Conservation (phyloP, 768 basidiomycete species). For the Hygrophorus pudorinus region DNA sequence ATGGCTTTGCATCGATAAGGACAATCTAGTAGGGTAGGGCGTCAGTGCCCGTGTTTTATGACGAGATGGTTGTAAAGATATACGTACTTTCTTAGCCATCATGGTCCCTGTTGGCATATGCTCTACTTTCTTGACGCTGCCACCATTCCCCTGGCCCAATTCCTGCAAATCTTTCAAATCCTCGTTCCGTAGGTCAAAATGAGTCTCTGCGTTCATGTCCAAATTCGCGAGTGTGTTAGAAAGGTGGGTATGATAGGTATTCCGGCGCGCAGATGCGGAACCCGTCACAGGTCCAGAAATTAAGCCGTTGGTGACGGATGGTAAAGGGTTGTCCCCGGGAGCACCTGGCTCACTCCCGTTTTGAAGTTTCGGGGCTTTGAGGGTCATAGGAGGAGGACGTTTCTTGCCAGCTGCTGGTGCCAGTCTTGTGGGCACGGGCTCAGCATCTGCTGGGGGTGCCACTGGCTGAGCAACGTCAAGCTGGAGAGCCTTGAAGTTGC, state of each 20-base stretch:
- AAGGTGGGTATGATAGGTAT: conserved; percentile 70
- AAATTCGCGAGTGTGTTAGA: conserved; percentile 79
- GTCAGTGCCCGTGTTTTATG: background rate
- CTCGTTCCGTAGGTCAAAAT: conserved; percentile 74
- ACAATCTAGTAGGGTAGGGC: conserved; percentile 55
- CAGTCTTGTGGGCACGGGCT: conserved; percentile 37
- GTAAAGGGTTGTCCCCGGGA: conserved; percentile 21
- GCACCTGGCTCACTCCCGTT: conserved; percentile 27
- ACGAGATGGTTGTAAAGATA: background rate
- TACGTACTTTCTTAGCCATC: conserved; percentile 95
- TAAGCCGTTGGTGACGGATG: conserved; percentile 36
- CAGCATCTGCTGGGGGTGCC: conserved; percentile 25
- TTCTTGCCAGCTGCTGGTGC: conserved; percentile 49
- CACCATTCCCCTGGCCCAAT: conserved; percentile 93
- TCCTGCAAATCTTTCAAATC: conserved; percentile 88
- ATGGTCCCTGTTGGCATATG: conserved; percentile 84
- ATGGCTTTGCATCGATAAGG: conserved; percentile 92
- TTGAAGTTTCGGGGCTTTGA: conserved; percentile 61
- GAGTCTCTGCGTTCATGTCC: conserved; percentile 74
- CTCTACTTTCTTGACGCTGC: conserved; percentile 93
- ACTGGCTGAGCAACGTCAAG: conserved; percentile 45
- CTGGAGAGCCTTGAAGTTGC: conserved; percentile 83
- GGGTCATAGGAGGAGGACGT: conserved; percentile 74
- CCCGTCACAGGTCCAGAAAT: conserved; percentile 45
- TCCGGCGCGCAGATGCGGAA: conserved; percentile 45